phyloP scores from a whole-genome alignment of 768 basidiomycete genomes.

The Rhodosporidiobolus sp. region DNA sequence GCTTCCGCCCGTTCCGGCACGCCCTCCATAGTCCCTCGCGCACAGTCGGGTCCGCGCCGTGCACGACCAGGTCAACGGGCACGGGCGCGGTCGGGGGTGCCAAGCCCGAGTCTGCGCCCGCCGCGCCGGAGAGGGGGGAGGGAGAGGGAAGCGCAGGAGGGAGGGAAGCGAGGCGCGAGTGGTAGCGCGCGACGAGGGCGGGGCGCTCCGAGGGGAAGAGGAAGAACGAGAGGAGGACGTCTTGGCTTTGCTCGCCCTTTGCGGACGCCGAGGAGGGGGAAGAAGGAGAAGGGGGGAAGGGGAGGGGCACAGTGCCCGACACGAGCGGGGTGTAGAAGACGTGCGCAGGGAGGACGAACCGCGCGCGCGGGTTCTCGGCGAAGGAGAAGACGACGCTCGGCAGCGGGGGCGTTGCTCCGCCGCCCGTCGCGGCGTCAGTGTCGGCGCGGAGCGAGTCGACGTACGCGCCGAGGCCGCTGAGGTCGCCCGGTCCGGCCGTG shows the following conservation, averaged over 20 bases:
- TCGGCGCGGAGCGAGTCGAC: constrained; percentile 20
- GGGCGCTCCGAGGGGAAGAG: constrained; percentile 21
- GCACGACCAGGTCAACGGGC: constrained; percentile 28
- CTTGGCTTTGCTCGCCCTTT: not conserved
- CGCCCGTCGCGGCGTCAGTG: not conserved
- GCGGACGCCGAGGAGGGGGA: not conserved
- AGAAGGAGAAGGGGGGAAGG: not conserved
- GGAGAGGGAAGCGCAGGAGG: not conserved
- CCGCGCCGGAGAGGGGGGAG: not conserved
- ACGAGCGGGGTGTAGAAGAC: constrained; percentile 24
- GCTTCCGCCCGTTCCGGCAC: constrained; percentile 11
- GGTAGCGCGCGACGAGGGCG: not conserved
- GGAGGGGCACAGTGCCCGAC: not conserved
- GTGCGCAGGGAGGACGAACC: constrained; percentile 27
- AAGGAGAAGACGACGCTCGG: not conserved
- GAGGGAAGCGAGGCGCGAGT: not conserved
- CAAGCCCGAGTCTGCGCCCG: no score
- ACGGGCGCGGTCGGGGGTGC: constrained; percentile 13
- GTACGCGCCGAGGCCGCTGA: constrained; percentile 12
- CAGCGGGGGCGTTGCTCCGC: not conserved
- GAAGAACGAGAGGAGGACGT: constrained; percentile 37
- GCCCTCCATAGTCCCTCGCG: constrained; percentile 18
- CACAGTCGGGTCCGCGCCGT: constrained; percentile 1
- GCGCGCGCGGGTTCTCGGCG: not conserved
- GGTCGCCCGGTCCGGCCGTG: constrained; percentile 20